Evolutionary conservation across 2,329 filamentous ascomycete species (phyloP).

Genomic region (Fusarium haematococcum): DNA sequence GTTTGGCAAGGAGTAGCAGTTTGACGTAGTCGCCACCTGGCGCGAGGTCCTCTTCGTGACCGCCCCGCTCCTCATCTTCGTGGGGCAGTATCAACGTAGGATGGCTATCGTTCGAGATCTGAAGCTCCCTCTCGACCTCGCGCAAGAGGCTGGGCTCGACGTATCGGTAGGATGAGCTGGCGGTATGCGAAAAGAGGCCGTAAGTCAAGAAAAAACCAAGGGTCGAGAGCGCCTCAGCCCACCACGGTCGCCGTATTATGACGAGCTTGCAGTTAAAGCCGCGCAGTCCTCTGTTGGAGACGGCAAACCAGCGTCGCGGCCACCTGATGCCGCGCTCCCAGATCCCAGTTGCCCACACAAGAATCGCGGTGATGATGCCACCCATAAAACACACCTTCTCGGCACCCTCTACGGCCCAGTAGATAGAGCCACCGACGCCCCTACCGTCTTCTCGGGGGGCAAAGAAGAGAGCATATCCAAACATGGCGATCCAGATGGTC

Average conservation of each 20-base stretch:
- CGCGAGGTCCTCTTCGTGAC: constrained; percentile 90
- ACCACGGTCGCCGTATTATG: constrained; percentile 84
- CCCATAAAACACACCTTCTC: constrained; percentile 94
- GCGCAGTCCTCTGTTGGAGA: constrained; percentile 89
- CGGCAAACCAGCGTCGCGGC: constrained; percentile 90
- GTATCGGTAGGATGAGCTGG: constrained; percentile 78
- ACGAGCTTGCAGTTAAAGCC: constrained; percentile 98
- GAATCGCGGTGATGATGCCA: constrained; percentile 84
- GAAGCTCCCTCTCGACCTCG: constrained; percentile 70
- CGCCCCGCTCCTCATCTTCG: constrained; percentile 71
- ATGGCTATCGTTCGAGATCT: constrained; percentile 57
- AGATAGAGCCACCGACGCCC: constrained; percentile 91
- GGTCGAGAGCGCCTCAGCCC: constrained; percentile 80
- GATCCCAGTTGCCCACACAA: constrained; percentile 95
- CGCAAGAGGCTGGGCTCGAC: constrained; percentile 74
- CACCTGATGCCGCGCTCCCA: constrained; percentile 96
- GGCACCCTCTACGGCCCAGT: constrained; percentile 92
- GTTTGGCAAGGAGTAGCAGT: constrained; percentile 89
- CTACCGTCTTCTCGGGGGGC: constrained; percentile 95
- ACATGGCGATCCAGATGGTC: constrained; percentile 82
- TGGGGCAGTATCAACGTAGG: constrained; percentile 56
- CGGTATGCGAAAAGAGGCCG: constrained; percentile 75
- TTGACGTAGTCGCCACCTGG: constrained; percentile 93
- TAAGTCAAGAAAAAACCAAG: constrained; percentile 83
- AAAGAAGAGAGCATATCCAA: constrained; percentile 91